Base-by-base conservation (phyloP, 495 filamentous ascomycete species). In the Penicillium lividum region DNA sequence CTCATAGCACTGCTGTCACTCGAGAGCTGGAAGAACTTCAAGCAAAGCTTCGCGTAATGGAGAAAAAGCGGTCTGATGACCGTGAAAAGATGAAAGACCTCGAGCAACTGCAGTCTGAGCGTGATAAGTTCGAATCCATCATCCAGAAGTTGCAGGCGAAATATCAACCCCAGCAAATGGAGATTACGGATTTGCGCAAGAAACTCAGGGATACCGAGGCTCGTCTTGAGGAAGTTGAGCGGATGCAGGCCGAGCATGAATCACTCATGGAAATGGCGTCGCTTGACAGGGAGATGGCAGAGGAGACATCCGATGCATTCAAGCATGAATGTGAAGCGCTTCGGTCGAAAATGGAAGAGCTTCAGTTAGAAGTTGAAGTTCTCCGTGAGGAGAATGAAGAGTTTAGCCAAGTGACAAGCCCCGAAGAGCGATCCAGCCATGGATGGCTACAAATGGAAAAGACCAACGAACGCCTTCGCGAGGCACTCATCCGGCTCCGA, bases 221-320 rank as follows among this genome's bases (percentile, higher is more conserved):
- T 13, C 82, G 80, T 49, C 72, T 90, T 9, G 87, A 89, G 56
- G 78, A 87, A 50, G 69, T 94, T 9, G 91, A 93, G 59, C 75
- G 80, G 13, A 76, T 88, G 22, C 88, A 93, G 65, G 88, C 86
- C 0, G 92, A 97, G 52, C 85, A 94, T 72, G 94, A 97, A 16
- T 82, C 85, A 6, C 78, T 88, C 15, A 75, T 97, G 73, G 95
- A 98, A 76, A 87, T 96, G 76, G 90, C 91, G 16, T 87, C 88
- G 0, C 76, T 98, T 18, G 94, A 98, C 67, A 82, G 91, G 15
- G 93, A 98, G 71, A 97, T 98, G 92, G 95, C 94, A 3, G 93
- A 97, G 71, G 93, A 98, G 67, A 90, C 85, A 36, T 88, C 89
- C 6, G 94, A 98, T 60, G 82, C 84, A 16, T 78, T 87, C 33